Evolutionary conservation across 2,329 filamentous ascomycete species (phyloP), one percentile per base, ranked within the genome.

Genomic region (Phyllosticta paracitricarpa): DNA sequence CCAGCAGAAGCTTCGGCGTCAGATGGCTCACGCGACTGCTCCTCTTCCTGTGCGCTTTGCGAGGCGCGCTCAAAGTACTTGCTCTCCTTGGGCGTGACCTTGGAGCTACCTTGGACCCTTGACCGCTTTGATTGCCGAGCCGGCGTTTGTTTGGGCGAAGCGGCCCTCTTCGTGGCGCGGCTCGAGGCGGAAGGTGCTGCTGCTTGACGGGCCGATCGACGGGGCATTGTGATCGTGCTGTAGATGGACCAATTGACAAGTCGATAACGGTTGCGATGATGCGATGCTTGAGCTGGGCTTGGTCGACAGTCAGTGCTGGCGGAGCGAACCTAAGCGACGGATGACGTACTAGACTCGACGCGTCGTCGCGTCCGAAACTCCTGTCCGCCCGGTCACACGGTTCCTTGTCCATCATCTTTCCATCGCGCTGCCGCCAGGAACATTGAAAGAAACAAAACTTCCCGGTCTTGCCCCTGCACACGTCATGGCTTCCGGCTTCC

Each of bases 1-100:
- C 63, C 66, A 53, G 69, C 69, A 22, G 72, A 71, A 4, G 72
- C 69, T 25, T 72, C 70, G 53, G 73, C 72, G n/a, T 74, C 69
- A 17, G 71, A 67, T 17, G 61, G 26, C 14, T 57, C 48, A 10
- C 10, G 48, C 58, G 62, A 64, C 10, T 70, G 65, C 1, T 69
- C 68, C 10, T 70, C 69, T 19, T 64, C 63, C 5, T 64, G 61
- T 17, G 65, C 66, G 17, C 65, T 61, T 4, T 70, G 68, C 12
- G 68, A 70, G 7, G 70, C 69, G 35, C 67, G 66, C 59, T 74
- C 70, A 19, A 71, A 69, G 56, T 73, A 73, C 24, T 71, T 69
- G 59, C 69, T 71, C 61, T 71, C 70, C 48, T 67, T 63, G 52
- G 65, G 64, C 28, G 68, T 68, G 25, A 68, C 67, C 28, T 56